A percentile compares a stretch with the other conserved stretches of the same genome.
Conservation (phyloP, 495 filamentous ascomycete species). For the Aspergillus coremiiformis region DNA sequence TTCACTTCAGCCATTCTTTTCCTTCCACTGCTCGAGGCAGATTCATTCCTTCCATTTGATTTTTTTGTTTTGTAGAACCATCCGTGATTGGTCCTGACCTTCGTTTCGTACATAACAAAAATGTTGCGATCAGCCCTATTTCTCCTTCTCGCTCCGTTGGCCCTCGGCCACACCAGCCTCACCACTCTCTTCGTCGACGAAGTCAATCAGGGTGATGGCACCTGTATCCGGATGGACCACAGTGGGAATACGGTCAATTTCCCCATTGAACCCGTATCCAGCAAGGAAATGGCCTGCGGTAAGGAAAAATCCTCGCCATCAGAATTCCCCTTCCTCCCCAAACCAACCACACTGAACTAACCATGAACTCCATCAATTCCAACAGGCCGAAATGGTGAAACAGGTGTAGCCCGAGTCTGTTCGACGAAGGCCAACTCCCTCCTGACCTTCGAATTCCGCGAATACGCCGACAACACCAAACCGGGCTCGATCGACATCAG, state of each 20-base stretch:
- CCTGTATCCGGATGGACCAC: slow-evolving; percentile 59
- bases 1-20: slow-evolving; percentile 2
- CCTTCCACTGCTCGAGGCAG: neutral
- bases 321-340: neutral
- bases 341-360: neutral
- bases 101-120: neutral
- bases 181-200: slow-evolving; percentile 60
- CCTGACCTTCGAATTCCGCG: slow-evolving; percentile 57
- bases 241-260: slow-evolving; percentile 38
- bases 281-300: slow-evolving; percentile 67
- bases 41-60: neutral
- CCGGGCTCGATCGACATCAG: slow-evolving; percentile 51
- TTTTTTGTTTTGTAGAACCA: neutral
- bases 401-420: slow-evolving; percentile 52
- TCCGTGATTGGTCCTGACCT: neutral
- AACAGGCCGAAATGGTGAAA: slow-evolving; percentile 49
- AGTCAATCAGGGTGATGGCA: slow-evolving; percentile 58
- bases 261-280: slow-evolving; percentile 43
- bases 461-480: slow-evolving; percentile 47
- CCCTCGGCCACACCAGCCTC: slow-evolving; percentile 51
- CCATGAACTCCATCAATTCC: neutral
- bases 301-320: no score
- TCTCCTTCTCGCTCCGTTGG: slow-evolving; percentile 5
- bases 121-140: neutral
- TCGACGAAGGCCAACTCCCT: slow-evolving; percentile 43